These are phyloP conservation scores for Boletus calvinii DNA, from an alignment of 1,284 basidiomycete genomes.

Conservation along the genomic window DNA sequence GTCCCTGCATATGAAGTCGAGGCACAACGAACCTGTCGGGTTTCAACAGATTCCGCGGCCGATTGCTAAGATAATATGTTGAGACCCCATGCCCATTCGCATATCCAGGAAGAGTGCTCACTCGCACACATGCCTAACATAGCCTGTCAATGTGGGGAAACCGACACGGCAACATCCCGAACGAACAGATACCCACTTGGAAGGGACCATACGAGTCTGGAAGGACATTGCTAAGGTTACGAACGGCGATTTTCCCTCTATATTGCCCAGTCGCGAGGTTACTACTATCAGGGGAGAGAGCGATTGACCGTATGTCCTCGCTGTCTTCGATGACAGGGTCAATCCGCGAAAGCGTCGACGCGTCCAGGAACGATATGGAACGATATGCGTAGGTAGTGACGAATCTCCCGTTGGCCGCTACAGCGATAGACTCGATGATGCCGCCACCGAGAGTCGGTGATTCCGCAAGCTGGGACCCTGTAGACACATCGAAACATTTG, in stretches of 20 bases:
- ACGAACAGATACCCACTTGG: background rate
- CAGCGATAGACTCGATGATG: background rate
- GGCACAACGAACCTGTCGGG: background rate
- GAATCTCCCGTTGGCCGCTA: background rate
- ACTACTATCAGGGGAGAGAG: background rate
- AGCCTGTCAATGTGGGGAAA: background rate
- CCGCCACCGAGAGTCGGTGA: background rate
- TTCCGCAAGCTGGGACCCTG: background rate
- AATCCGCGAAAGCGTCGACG: background rate
- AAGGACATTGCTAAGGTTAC: background rate
- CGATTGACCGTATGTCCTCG: background rate
- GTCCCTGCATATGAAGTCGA: background rate
- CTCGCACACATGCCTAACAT: background rate
- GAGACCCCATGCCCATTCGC: no score
- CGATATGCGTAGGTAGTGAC: background rate
- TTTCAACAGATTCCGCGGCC: background rate
- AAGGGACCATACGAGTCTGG: slow-evolving; percentile 1
- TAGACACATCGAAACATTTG: background rate
- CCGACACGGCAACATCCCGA: background rate
- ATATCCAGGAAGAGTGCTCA: background rate
- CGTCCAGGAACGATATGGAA: background rate
- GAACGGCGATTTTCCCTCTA: background rate
- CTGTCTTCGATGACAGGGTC: background rate
- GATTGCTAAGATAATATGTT: background rate
- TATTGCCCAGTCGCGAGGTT: background rate